Evolutionary conservation across 1,284 basidiomycete species (phyloP), one percentile per base, ranked within the genome.

Genomic region (Ustilago xerochloae): DNA sequence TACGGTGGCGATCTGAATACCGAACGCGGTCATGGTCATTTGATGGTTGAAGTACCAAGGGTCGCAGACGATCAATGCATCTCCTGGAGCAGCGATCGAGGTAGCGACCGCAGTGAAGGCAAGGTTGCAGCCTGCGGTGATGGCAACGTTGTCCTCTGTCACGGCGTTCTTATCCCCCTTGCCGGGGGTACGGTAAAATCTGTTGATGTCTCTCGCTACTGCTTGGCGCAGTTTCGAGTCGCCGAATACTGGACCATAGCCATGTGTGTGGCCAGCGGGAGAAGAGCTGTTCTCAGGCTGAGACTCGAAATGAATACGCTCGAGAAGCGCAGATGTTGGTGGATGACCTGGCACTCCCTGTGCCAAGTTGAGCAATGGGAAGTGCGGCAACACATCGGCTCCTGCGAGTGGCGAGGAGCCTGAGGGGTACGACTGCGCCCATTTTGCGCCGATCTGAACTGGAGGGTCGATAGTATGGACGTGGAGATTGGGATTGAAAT

Each of bases 31-130:
- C 70, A 95, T 86, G 1, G 88, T 89, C 92, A 93, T 94, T 28
- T 64, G 48, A 55, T 77, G 69, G 43, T 76, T 77, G 28, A 76
- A 76, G 52, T 75, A 76, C 76, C 91, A 92, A 10, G 93, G 93
- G 0, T 90, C 87, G 6, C 93, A 92, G 15, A 94, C 84, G 50
- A 96, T 90, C 39, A 93, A 86, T 70, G 91, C 91, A 64, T 92
- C 91, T 0, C 91, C 91, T 2, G 88, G 86, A 66, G 89, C 88
- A 18, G 90, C 91, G 6, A 96, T 82, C 15, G 88, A 87, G 87
- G 90, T 89, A 8, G 90, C 86, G 0, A 87, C 85, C 0, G 90
- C 88, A 13, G 90, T 87, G 75, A 92, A 92, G 1, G 91, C 91
- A 82, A 92, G 84, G 75, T 91, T 91, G 75, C 89, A 90, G 4